Evolutionary conservation across 2,329 filamentous ascomycete species (phyloP), one percentile per base, ranked within the genome.

Genomic region (Drechslerella coelobrocha): DNA sequence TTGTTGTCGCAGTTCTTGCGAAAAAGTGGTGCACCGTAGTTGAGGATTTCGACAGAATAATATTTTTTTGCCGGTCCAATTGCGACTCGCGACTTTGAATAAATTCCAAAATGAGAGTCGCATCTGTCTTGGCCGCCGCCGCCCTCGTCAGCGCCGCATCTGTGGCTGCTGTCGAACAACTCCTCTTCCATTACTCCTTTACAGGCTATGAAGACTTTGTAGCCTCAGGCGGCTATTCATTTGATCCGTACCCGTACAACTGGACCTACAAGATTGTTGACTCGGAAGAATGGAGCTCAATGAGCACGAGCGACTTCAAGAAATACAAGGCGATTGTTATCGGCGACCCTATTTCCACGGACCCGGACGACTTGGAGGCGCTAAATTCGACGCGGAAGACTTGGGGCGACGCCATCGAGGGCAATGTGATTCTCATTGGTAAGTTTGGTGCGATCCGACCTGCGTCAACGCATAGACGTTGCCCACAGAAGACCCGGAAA

Each of bases 301-400:
- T 81, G 77, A 79, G 77, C 6, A 79, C 79, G 1, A 76, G 76
- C 34, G 81, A 82, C 66, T 82, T 82, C 74, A 77, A 79, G 48
- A 76, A 78, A 60, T 82, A 78, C 78, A 81, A 80, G 74, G 81
- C 81, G 10, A 80, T 82, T 54, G 75, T 82, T 57, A 76, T 82
- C 37, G 78, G 79, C 5, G 81, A 82, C 66, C 78, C 79, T 9
- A 75, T 77, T 50, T 79, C 78, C 6, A 73, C 65, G 5, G 73
- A 74, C 53, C 75, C 82, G 8, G 76, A 78, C 27, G 45, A 53
- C 48, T 52, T 71, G 26, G 59, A 71, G 2, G 26, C 37, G 1
- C 21, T 71, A 9, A 54, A 59, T 47, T 77, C 78, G 37, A 80
- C 79, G 23, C 80, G 80, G 66, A 73, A 75, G 2, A 73, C 73